Evolutionary conservation across 129 eudicot species (phyloP), one percentile per base, ranked within the genome.

Genomic region (Flaveria bidentis): DNA sequence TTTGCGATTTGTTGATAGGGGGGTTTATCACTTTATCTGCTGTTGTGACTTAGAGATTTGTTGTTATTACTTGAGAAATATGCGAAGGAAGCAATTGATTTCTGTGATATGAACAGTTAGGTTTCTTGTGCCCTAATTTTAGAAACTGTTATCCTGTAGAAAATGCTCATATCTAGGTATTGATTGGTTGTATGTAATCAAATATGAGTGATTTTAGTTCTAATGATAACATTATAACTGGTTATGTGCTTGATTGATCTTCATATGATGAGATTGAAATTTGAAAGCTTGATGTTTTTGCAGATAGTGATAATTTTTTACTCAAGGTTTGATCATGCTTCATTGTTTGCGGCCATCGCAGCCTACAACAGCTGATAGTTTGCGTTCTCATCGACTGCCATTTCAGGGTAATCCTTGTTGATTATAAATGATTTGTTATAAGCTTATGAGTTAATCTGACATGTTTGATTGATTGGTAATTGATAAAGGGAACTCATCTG

Each of bases 261-360:
- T 14, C 15, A 26, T 49, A 53, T 70, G 10, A 15, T 49, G 25
- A 70, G 42, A 70, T 30, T 30, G 5, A 30, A 30, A 30, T 30
- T 49, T 50, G 13, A 52, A 52, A 52, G 55, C 20, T 77, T 55
- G 60, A 77, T 68, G 9, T 50, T 66, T 50, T 63, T 63, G 58
- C 83, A 63, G 78, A 72, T 79, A 79, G 30, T 15, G 23, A 5
- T 60, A 47, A 49, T 78, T 52, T 56, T 53, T 20, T 22, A 63
- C 57, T 67, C 4, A 16, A 51, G 71, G 49, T 55, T 67, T 68
- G 83, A 80, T 53, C 83, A 87, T 87, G 92, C 87, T 87, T 72
- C 82, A 75, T 69, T 85, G 92, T 77, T 78, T 87, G 42, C 75
- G 88, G 69, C 78, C 87, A 69, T 76, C 87, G 41, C 69, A 75